Evolutionary conservation across 2,329 filamentous ascomycete species (phyloP), one percentile per base, ranked within the genome.

Genomic region (Hawksworthiomyces lignivorus): DNA sequence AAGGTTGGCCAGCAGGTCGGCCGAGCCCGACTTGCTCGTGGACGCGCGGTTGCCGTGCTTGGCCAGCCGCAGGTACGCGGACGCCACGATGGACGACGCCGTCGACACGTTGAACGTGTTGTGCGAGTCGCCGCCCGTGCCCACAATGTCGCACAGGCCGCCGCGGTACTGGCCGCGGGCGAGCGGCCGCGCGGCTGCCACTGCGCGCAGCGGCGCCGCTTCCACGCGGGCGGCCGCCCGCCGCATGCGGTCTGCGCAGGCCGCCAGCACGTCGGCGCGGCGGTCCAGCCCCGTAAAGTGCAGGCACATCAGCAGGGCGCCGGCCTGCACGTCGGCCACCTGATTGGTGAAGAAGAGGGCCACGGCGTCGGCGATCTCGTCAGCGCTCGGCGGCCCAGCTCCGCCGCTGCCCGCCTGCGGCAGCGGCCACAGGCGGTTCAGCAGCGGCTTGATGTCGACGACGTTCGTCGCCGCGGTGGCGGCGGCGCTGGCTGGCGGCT

Each of bases 31-130:
- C 57, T 92, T 89, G 41, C 89, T 96, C 4, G 92, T 97, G 41
- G 88, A 92, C 31, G 92, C 89, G 52, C 84, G 82, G 70, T 98
- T 98, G 50, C 92, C 92, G 65, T 98, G 92, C 68, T 98, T 98
- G 51, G 85, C 87, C 44, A 95, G 74, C 54, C 94, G 73, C 27
- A 98, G 75, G 21, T 94, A 70, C 5, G 88, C 80, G 6, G 88
- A 94, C 35, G 87, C 87, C 36, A 98, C 50, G 57, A 98, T 96
- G 15, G 88, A 95, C 3, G 92, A 80, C 7, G 92, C 95, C 5
- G 92, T 98, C 53, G 84, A 92, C 60, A 98, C 90, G 63, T 98
- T 98, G 78, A 95, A 98, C 26, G 92, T 98, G 62, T 94, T 87
- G 72, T 97, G 89, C 17, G 84, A 83, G 67, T 98, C 92, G 57